Conservation (phyloP, 768 basidiomycete species). For the Calocera viscosa region DNA sequence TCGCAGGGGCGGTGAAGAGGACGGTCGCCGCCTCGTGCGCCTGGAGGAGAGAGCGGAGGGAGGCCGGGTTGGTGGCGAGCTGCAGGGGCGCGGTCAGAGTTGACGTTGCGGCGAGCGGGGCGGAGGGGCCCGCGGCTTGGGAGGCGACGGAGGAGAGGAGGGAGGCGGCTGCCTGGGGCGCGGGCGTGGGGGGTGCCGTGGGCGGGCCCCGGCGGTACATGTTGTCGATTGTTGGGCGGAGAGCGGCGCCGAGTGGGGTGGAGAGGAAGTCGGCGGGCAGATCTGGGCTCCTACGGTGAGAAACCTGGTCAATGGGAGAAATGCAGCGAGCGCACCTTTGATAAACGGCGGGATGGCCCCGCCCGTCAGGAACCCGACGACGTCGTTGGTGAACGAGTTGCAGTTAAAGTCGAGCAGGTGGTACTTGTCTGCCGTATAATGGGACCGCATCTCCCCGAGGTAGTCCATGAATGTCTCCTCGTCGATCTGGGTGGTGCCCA, state of each 20-base stretch:
- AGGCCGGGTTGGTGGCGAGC: constrained; percentile 58
- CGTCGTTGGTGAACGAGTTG: constrained; percentile 87
- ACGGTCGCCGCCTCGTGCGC: constrained; percentile 62
- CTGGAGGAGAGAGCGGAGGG: constrained; percentile 52
- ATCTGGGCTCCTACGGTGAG: constrained; percentile 31
- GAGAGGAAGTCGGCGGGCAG: constrained; percentile 75
- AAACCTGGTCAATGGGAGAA: neutral
- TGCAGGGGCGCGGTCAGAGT: constrained; percentile 54
- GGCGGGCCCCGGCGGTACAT: constrained; percentile 62
- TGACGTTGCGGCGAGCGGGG: constrained; percentile 30
- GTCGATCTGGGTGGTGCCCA: constrained; percentile 72
- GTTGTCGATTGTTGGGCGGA: constrained; percentile 81
- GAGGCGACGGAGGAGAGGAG: constrained; percentile 23
- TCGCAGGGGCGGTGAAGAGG: constrained; percentile 63
- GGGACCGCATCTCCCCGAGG: constrained; percentile 53
- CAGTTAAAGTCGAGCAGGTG: constrained; percentile 72
- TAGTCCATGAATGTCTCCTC: constrained; percentile 80
- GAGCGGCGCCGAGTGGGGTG: constrained; percentile 72
- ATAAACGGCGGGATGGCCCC: constrained; percentile 69
- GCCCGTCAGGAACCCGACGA: constrained; percentile 76
- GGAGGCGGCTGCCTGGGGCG: constrained; percentile 36
- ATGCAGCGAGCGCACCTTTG: constrained; percentile 41
- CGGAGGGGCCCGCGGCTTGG: constrained; percentile 22
- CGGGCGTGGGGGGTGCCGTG: constrained; percentile 28
- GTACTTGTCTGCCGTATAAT: constrained; percentile 78